These are phyloP conservation scores for Tulasnella sp. DNA, from an alignment of 768 basidiomycete genomes.

Conservation along the genomic window DNA sequence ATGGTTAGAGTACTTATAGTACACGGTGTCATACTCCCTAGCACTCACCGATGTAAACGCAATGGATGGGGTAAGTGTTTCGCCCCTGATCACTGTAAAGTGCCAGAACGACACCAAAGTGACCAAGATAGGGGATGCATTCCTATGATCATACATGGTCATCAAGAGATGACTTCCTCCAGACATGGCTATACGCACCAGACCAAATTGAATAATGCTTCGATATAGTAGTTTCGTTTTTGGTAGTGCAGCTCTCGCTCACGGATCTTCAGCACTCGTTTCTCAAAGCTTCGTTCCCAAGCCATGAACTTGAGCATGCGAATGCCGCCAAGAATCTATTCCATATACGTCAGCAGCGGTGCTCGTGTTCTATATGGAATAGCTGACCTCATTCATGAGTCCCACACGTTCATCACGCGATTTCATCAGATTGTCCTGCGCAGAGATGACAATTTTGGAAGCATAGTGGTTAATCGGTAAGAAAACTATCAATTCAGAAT, in stretches of 20 bases:
- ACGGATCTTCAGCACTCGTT: constrained; percentile 54
- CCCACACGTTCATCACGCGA: constrained; percentile 79
- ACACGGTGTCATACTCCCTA: too few relatives aligned
- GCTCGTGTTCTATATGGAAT: constrained; percentile 2
- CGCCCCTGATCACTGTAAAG: constrained; percentile 56
- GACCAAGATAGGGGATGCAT: constrained; percentile 37
- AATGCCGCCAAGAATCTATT: constrained; percentile 65
- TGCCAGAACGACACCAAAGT: constrained; percentile 42
- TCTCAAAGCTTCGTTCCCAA: constrained; percentile 84
- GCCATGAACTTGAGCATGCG: constrained; percentile 98
- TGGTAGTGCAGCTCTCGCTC: constrained; percentile 75
- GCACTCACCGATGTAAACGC: constrained; percentile 50
- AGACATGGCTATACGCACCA: constrained; percentile 33
- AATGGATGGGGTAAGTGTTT: constrained; percentile 64
- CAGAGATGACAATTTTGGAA: constrained; percentile 60
- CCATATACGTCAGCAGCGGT: background rate
- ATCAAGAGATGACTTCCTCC: background rate
- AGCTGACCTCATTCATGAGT: constrained; percentile 68
- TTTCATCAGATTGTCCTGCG: constrained; percentile 84
- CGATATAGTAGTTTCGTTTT: constrained; percentile 74
- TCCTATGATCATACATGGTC: constrained; percentile 21
- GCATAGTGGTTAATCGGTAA: constrained; percentile 74
- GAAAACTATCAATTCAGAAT: constrained; percentile 24
- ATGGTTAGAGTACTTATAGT: background rate
- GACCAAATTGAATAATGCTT: constrained; percentile 47